Conservation (phyloP, 208 protist genomes). For the Leishmania gerbilli region DNA sequence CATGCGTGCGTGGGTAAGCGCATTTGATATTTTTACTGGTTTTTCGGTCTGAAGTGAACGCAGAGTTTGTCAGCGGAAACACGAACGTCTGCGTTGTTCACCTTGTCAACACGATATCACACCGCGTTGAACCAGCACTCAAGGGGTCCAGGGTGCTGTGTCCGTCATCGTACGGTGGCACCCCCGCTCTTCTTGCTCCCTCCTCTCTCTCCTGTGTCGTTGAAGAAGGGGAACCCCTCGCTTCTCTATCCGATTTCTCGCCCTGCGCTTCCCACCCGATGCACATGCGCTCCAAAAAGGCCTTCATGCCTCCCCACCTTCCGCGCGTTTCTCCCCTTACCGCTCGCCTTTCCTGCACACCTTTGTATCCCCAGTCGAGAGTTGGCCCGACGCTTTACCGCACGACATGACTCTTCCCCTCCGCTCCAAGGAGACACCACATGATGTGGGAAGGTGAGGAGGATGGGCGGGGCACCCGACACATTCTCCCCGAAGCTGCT, state of each 20-base stretch:
- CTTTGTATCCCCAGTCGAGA: not conserved
- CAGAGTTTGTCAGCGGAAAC: not conserved
- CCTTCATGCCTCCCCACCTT: not conserved
- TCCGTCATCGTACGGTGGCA: not conserved
- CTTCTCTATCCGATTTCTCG: not conserved
- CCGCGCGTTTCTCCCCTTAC: not conserved
- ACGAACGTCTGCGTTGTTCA: not conserved
- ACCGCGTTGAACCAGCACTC: not conserved
- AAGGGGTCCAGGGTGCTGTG: not conserved
- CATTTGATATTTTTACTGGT: not conserved
- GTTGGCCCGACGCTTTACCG: not conserved
- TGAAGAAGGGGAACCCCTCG: not conserved
- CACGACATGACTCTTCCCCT: not conserved
- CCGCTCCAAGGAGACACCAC: not conserved
- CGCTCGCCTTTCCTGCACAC: not conserved
- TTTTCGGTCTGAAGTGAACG: not conserved
- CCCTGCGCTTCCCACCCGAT: no score
- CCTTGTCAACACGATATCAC: not conserved
- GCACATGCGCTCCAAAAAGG: no score
- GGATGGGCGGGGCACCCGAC: not conserved
- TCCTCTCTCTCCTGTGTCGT: not conserved
- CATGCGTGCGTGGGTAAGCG: not conserved
- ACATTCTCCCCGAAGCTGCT: not conserved
- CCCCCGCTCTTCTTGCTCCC: not conserved
- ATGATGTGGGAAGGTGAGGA: not conserved